Conservation (phyloP, 495 filamentous ascomycete genomes). For the Parachaetomium inaequale region DNA sequence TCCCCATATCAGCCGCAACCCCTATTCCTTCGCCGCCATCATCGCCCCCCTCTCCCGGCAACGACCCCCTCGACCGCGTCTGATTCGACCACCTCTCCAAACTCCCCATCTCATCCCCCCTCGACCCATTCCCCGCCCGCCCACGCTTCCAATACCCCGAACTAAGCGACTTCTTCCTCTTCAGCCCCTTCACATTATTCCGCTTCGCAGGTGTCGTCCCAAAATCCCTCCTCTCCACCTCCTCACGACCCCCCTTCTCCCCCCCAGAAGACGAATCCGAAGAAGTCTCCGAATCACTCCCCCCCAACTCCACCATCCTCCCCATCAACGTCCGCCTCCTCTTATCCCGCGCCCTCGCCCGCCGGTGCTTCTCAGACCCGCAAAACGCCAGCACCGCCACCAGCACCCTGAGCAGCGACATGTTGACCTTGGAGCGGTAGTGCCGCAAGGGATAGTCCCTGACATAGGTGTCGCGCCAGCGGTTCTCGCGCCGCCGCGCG, state of each 20-base stretch:
- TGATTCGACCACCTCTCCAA: slow-evolving; percentile 11
- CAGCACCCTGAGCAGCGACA: background rate
- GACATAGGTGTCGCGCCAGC: slow-evolving; percentile 17
- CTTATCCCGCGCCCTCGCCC: slow-evolving; percentile 5
- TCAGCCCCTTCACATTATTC: background rate
- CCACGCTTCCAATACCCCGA: slow-evolving; percentile 14
- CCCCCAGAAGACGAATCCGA: background rate
- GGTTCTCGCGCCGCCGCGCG: slow-evolving; percentile 4
- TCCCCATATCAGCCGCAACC: background rate
- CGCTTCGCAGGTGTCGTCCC: background rate
- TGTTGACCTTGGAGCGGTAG: background rate
- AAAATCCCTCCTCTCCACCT: slow-evolving; percentile 3
- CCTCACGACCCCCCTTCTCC: too few relatives aligned
- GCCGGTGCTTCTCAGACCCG: slow-evolving; percentile 10
- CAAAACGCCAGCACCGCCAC: slow-evolving; percentile 11
- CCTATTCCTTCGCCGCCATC: background rate
- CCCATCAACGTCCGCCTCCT: background rate
- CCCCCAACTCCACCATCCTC: background rate
- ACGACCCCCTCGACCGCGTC: slow-evolving; percentile 2
- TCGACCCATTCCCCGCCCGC: background rate
- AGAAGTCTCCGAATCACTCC: background rate
- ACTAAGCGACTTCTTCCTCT: slow-evolving; percentile 6
- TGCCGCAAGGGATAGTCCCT: slow-evolving; percentile 12
- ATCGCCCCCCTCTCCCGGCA: background rate
- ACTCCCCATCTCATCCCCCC: background rate